Conservation (phyloP, 2,329 filamentous ascomycete genomes). For the Cordyceps militaris region DNA sequence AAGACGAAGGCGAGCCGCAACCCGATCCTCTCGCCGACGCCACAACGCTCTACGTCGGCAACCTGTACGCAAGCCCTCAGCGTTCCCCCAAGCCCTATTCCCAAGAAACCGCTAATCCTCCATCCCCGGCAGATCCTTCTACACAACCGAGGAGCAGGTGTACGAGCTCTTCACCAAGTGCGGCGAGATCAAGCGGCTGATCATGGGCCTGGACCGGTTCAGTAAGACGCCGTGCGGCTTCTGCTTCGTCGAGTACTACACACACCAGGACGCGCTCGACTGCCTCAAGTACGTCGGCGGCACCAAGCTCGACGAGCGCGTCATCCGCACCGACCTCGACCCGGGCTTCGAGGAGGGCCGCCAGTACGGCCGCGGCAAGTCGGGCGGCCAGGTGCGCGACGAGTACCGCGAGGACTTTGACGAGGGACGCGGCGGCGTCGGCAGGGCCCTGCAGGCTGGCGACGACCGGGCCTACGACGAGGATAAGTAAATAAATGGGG, state of each 20-base stretch:
- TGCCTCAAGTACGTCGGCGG: conserved; percentile 98
- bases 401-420: conserved; percentile 98
- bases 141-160: conserved; percentile 98
- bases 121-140: conserved; percentile 63
- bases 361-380: conserved; percentile 93
- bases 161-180: conserved; percentile 95
- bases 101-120: conserved; percentile 9
- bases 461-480: conserved; percentile 41
- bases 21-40: conserved; percentile 74
- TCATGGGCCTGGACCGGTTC: conserved; percentile 97
- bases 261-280: conserved; percentile 90
- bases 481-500: conserved; percentile 18
- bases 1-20: conserved; percentile 39
- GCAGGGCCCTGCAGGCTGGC: conserved; percentile 59
- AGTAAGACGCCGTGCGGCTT: conserved; percentile 98
- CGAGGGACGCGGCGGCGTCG: conserved; percentile 84
- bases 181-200: conserved; percentile 93
- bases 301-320: conserved; percentile 93
- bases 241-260: conserved; percentile 99
- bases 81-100: neutral
- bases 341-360: conserved; percentile 93
- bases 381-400: conserved; percentile 91
- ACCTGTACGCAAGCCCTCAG: conserved; percentile 53
- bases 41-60: conserved; percentile 95
- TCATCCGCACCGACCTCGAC: conserved; percentile 92